Evolutionary conservation across 768 basidiomycete genomes (phyloP).

Genomic region (Lentinula guzmanii): DNA sequence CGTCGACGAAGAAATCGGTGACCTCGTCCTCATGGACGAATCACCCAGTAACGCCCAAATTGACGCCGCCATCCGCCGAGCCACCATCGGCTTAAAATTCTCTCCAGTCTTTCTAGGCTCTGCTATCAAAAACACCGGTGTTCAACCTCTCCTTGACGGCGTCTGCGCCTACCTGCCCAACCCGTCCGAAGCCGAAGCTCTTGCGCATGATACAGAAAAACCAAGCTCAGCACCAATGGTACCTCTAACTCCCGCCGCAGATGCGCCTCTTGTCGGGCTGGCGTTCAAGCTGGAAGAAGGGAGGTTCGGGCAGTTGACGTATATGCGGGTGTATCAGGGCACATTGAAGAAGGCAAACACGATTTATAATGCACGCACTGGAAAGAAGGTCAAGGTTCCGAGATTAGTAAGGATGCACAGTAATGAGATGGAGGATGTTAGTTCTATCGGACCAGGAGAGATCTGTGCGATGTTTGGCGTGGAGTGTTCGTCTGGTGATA

Average conservation of each 20-base stretch:
- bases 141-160: conserved; percentile 92
- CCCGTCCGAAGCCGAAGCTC: conserved; percentile 70
- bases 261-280: conserved; percentile 84
- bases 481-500: conserved; percentile 96
- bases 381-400: conserved; percentile 96
- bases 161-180: conserved; percentile 94
- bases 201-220: conserved; percentile 78
- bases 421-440: conserved; percentile 99
- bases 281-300: conserved; percentile 99
- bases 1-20: conserved; percentile 92
- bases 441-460: conserved; percentile 92
- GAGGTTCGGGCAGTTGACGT: conserved; percentile 93
- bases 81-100: conserved; percentile 85
- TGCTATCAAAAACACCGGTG: conserved; percentile 94
- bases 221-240: conserved; percentile 63
- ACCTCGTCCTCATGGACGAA: conserved; percentile 83
- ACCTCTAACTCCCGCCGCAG: conserved; percentile 73
- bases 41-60: conserved; percentile 69
- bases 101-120: conserved; percentile 96
- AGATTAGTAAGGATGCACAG: conserved; percentile 96
- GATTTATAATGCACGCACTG: conserved; percentile 90
- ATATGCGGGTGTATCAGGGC: conserved; percentile 98
- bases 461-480: conserved; percentile 99
- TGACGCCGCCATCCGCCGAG: conserved; percentile 78
- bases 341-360: conserved; percentile 78